Evolutionary conservation across 768 basidiomycete species (phyloP), one percentile per base, ranked within the genome.

Genomic region (Psilocybe tampanensis): DNA sequence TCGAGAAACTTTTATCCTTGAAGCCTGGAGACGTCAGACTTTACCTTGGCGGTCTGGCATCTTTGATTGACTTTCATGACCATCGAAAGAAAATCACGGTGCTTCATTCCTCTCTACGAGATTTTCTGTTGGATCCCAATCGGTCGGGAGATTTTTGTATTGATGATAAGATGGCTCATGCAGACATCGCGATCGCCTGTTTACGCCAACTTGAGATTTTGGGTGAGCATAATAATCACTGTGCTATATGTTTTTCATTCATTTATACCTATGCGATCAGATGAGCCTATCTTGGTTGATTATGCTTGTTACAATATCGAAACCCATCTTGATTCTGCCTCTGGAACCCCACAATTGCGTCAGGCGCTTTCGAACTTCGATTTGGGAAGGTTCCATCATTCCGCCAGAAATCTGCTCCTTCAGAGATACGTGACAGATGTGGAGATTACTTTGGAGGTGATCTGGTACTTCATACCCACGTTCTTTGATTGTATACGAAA

Each of bases 271-370:
- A 13, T 13, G n/a, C n/a, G n/a, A n/a, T n/a, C 36, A 60, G 54
- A 52, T 7, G 19, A 22, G 4, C 50, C 50, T 1, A 4, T 44
- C 11, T 32, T 60, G 34, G 47, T 49, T 11, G 44, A 52, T 6
- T 59, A 59, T 23, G 53, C 58, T 3, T 54, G 52, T 24, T 59
- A 59, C 24, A 49, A 59, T 44, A 48, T 59, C 21, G 58, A 59
- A 26, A 9, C 33, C 21, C 58, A 59, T 8, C 43, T 59, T 34
- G 47, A 54, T 22, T 15, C 5, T 19, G 52, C 53, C n/a, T n/a
- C 13, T 26, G 32, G 29, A 8, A 50, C 52, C n/a, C 12, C 13
- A 41, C 8, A 29, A 44, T n/a, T 59, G 3, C 47, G 34, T n/a
- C 32, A 54, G 1, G 58, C 49, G 8, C 12, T 59, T 8, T 12